Evolutionary conservation across 2,329 filamentous ascomycete species (phyloP), one percentile per base, ranked within the genome.

Genomic region (Venturia effusa): DNA sequence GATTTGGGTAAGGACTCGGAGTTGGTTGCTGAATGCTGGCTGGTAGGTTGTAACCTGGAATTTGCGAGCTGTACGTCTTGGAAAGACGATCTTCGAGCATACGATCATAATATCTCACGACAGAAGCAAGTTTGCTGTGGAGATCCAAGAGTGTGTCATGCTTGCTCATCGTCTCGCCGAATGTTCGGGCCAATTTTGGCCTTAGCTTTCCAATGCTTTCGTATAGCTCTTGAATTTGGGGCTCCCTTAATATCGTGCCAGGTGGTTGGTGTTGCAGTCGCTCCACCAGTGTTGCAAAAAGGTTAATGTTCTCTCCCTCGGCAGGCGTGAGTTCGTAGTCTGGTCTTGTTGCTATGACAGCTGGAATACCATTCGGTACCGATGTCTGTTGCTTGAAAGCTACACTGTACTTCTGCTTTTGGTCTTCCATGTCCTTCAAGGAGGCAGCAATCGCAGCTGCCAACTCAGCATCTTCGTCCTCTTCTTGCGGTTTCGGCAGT

Each of bases 91-190:
- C 94, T 75, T 99, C 94, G 19, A 99, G 82, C 94, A 99, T 97
- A 48, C 92, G 87, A 74, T 99, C 94, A 72, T 99, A 99, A 73
- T 97, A 97, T 40, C 94, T 86, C 5, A 99, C 94, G 32, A 97
- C 94, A 0, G 93, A 97, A 0, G 93, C 94, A 30, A 99, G 80
- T 74, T 99, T 99, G 22, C 92, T 89, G 73, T 99, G 94, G 0
- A 99, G 80, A 74, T 99, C 94, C 30, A 97, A 83, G 11, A 99
- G 81, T 0, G 93, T 94, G 74, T 99, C 92, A 75, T 97, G 94
- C 76, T 99, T 99, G 83, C 94, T 97, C 94, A 99, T 97, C 0
- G 94, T 97, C 78, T 99, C 94, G 64, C 94, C 94, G 72, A 97
- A 97, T 0, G 93, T 97, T 64, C 94, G 85, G 4, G 94, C 94